Evolutionary conservation across 257 asterid species (phyloP).

Genomic region (Nicotiana undulata): DNA sequence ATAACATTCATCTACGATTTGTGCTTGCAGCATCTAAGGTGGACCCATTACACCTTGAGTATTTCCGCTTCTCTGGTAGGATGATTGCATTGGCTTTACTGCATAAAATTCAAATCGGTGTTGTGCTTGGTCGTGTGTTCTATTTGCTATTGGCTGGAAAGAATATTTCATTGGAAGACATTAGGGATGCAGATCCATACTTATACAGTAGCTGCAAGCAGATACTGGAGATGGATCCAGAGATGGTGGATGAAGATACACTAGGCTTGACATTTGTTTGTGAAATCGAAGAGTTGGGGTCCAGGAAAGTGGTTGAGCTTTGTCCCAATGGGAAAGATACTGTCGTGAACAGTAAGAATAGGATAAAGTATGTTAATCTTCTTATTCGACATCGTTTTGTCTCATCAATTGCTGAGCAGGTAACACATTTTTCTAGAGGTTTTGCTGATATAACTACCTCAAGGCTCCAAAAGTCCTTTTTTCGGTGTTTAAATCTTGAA

Average conservation of each 20-base stretch:
- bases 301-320: conserved; percentile 60
- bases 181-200: conserved; percentile 66
- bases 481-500: conserved; percentile 39
- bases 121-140: conserved; percentile 65
- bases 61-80: conserved; percentile 73
- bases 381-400: conserved; percentile 65
- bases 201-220: conserved; percentile 80
- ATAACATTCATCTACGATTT: not conserved
- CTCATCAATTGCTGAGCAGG: conserved; percentile 49
- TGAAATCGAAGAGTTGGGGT: conserved; percentile 75
- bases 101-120: conserved; percentile 77
- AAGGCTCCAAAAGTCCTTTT: conserved; percentile 38
- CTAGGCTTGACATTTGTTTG: conserved; percentile 66
- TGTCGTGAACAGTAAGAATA: conserved; percentile 55
- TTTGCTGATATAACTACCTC: conserved; percentile 44
- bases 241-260: conserved; percentile 66
- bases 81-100: conserved; percentile 79
- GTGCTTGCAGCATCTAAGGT: conserved; percentile 73
- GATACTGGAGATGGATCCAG: conserved; percentile 31
- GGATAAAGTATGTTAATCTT: conserved; percentile 59
- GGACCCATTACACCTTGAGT: conserved; percentile 72
- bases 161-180: conserved; percentile 53
- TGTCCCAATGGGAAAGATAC: conserved; percentile 46
- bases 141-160: conserved; percentile 58
- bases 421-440: conserved; percentile 50